Evolutionary conservation across 768 basidiomycete genomes (phyloP).

Genomic region (Piloderma croceum): DNA sequence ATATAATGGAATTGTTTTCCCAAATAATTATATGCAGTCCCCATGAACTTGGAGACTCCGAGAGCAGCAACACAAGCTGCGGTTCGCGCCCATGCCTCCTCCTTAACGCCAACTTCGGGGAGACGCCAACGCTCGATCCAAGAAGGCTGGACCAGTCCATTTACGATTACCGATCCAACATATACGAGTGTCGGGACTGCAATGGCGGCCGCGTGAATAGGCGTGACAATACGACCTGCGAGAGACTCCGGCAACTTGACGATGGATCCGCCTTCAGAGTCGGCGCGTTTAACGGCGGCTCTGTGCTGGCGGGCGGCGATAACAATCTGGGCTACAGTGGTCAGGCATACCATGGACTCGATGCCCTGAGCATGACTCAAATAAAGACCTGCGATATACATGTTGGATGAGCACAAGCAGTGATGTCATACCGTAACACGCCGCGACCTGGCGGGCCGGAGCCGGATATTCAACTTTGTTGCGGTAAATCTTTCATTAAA

Average conservation of each 20-base stretch:
- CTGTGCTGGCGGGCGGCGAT: not conserved
- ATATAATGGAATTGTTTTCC: slow-evolving; percentile 28
- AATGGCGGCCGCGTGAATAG: slow-evolving; percentile 20
- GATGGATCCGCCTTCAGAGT: slow-evolving; percentile 14
- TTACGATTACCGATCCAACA: slow-evolving; percentile 20
- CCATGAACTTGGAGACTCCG: slow-evolving; percentile 12
- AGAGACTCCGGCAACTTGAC: slow-evolving; percentile 11
- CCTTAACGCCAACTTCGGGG: slow-evolving; percentile 17
- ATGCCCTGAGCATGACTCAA: slow-evolving; percentile 18
- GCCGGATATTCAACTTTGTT: too few relatives aligned
- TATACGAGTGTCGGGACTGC: slow-evolving; percentile 25
- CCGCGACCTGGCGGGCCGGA: too few relatives aligned
- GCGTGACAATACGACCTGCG: slow-evolving; percentile 24
- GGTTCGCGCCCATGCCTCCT: slow-evolving; percentile 22
- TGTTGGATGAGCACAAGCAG: too few relatives aligned
- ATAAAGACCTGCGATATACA: slow-evolving; percentile 22
- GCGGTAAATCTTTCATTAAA: too few relatives aligned
- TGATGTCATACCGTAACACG: too few relatives aligned
- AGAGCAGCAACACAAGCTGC: slow-evolving; percentile 22
- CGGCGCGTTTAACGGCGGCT: slow-evolving; percentile 4
- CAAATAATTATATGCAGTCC: slow-evolving; percentile 13
- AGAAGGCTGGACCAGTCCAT: slow-evolving; percentile 29
- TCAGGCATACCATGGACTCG: slow-evolving; percentile 13
- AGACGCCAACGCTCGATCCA: slow-evolving; percentile 28
- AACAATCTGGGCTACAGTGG: not conserved